phyloP scores from a whole-genome alignment of 2,329 filamentous ascomycete species.

The Hypomyces rosellus region DNA sequence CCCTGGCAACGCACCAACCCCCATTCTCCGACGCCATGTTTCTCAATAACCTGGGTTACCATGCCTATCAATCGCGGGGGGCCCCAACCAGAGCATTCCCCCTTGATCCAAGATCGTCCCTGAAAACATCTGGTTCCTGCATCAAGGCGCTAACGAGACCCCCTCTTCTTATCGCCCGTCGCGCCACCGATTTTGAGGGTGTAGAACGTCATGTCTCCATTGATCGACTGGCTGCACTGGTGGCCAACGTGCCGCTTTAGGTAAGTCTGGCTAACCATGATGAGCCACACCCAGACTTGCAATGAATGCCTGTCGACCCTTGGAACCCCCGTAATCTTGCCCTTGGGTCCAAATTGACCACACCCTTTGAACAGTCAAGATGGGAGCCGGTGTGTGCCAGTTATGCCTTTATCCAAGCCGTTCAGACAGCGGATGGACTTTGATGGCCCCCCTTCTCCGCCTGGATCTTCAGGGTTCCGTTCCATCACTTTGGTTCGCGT shows the following conservation, averaged over 20 bases:
- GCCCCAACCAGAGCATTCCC: conserved; percentile 5
- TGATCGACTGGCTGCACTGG: too few relatives aligned
- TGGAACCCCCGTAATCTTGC: not conserved
- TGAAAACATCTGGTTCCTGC: conserved; percentile 1
- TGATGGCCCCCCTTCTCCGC: not conserved
- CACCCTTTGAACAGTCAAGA: too few relatives aligned
- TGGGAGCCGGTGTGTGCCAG: too few relatives aligned
- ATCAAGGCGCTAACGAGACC: not conserved
- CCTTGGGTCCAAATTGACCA: not conserved
- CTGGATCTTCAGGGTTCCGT: too few relatives aligned
- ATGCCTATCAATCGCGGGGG: conserved; percentile 5
- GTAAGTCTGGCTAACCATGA: not conserved
- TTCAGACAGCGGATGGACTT: too few relatives aligned
- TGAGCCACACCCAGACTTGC: too few relatives aligned
- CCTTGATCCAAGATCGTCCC: conserved; percentile 2
- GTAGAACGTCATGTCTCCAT: not conserved
- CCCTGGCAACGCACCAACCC: conserved; percentile 6
- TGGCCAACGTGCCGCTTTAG: not conserved
- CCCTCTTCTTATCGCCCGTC: not conserved
- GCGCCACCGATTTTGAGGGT: not conserved
- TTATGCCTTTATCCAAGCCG: not conserved
- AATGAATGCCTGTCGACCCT: too few relatives aligned
- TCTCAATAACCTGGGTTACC: conserved; percentile 3
- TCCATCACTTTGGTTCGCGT: too few relatives aligned
- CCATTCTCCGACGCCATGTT: conserved; percentile 8